These are phyloP conservation scores for Colletotrichum sojae DNA, from an alignment of 2,329 filamentous ascomycete genomes.

Conservation along the genomic window DNA sequence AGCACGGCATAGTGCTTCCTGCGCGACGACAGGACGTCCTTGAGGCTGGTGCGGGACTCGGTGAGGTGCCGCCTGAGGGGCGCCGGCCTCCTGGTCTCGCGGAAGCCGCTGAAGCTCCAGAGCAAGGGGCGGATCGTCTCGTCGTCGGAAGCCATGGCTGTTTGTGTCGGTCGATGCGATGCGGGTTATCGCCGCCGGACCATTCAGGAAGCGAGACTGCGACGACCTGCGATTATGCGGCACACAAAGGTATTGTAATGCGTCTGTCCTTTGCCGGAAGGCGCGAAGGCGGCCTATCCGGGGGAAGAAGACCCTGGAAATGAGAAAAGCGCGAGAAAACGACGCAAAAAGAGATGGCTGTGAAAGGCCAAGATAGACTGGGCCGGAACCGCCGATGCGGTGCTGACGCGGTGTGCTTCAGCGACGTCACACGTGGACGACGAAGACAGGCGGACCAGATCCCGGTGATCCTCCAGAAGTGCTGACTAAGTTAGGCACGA, in stretches of 20 bases:
- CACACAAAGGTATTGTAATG: not conserved
- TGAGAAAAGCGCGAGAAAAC: not conserved
- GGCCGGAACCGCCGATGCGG: slow-evolving; percentile 33
- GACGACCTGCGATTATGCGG: not conserved
- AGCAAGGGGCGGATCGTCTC: slow-evolving; percentile 33
- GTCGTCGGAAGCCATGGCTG: slow-evolving; percentile 35
- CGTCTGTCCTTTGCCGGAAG: not conserved
- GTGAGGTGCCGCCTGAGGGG: slow-evolving; percentile 35
- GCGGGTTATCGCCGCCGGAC: not conserved
- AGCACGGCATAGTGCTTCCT: slow-evolving; percentile 62
- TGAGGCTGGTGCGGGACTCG: slow-evolving; percentile 33
- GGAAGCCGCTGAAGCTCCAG: slow-evolving; percentile 39
- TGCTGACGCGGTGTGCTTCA: slow-evolving; percentile 38
- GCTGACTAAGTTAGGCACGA: slow-evolving; percentile 30
- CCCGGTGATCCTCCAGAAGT: slow-evolving; percentile 10
- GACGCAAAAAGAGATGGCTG: slow-evolving; percentile 3
- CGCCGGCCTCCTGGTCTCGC: slow-evolving; percentile 32
- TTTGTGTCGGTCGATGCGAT: not conserved
- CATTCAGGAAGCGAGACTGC: slow-evolving; percentile 9
- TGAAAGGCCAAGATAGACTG: slow-evolving; percentile 19
- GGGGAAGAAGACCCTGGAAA: not conserved
- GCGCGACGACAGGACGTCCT: slow-evolving; percentile 47
- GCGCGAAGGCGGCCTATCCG: slow-evolving; percentile 27
- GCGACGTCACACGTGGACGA: slow-evolving; percentile 37
- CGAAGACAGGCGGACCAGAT: slow-evolving; percentile 28